Conservation (phyloP, 1,139 yeast genomes). For the Candida sp. region DNA sequence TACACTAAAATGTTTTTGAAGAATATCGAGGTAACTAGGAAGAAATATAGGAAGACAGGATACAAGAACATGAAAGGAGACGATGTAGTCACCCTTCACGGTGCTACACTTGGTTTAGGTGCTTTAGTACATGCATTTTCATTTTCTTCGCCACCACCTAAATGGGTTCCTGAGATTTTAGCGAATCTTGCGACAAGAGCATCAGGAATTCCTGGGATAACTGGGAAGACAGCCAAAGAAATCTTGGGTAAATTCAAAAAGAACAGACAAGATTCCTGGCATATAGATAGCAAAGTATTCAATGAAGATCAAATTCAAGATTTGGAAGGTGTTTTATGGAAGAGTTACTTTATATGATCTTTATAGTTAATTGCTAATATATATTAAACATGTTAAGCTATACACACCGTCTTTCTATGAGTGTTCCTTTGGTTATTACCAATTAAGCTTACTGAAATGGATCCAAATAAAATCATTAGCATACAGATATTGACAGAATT, state of each 20-base stretch:
- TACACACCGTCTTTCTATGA: background rate
- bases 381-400: background rate
- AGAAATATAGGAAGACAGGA: conserved; percentile 24
- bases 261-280: conserved; percentile 97
- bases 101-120: conserved; percentile 87
- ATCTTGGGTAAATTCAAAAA: conserved; percentile 83
- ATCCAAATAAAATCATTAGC: background rate
- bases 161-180: conserved; percentile 80
- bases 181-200: conserved; percentile 68
- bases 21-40: conserved; percentile 31
- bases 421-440: background rate
- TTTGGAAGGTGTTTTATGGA: conserved; percentile 91
- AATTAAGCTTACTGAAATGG: background rate
- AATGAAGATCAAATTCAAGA: conserved; percentile 81
- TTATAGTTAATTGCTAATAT: background rate
- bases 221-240: conserved; percentile 84
- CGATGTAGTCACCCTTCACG: conserved; percentile 61
- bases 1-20: conserved; percentile 21
- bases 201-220: conserved; percentile 68
- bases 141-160: conserved; percentile 87
- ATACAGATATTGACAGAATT: too few species aligned
- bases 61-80: conserved; percentile 32
- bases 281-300: conserved; percentile 76
- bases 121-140: conserved; percentile 90
- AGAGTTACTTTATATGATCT: conserved; percentile 76